Conservation (phyloP, 2,329 filamentous ascomycete species). For the Fusarium oxysporum region DNA sequence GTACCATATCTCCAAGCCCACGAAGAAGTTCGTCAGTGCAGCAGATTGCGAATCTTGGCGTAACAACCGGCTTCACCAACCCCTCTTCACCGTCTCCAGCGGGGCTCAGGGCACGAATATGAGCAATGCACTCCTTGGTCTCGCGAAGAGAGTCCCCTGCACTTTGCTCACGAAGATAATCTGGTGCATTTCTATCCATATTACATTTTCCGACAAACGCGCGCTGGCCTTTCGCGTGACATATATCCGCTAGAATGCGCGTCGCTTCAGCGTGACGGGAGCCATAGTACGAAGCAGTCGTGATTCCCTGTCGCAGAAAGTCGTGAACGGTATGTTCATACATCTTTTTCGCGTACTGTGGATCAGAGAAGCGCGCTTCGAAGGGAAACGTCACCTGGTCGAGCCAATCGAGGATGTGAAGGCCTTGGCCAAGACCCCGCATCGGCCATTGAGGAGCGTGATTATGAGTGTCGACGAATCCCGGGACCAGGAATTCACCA, state of each 20-base stretch:
- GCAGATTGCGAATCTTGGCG: slow-evolving; percentile 23
- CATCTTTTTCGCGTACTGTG: not conserved
- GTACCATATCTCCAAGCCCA: slow-evolving; percentile 10
- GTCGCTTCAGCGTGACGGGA: slow-evolving; percentile 20
- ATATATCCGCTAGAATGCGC: slow-evolving; percentile 11
- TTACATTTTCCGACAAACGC: slow-evolving; percentile 25
- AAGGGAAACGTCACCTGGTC: slow-evolving; percentile 69
- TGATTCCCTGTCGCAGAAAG: slow-evolving; percentile 16
- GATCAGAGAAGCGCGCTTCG: slow-evolving; percentile 13
- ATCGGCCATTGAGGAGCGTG: slow-evolving; percentile 71
- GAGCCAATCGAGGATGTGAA: slow-evolving; percentile 72
- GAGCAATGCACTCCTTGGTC: slow-evolving; percentile 11
- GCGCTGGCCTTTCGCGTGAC: slow-evolving; percentile 1
- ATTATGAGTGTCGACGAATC: slow-evolving; percentile 75
- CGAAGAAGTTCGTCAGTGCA: slow-evolving; percentile 17
- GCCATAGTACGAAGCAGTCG: slow-evolving; percentile 21
- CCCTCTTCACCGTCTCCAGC: not conserved
- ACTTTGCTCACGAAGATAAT: slow-evolving; percentile 3
- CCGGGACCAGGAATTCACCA: slow-evolving; percentile 56
- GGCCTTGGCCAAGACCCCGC: slow-evolving; percentile 61
- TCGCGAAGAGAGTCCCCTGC: slow-evolving; percentile 1
- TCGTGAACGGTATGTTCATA: slow-evolving; percentile 14
- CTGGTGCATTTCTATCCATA: slow-evolving; percentile 20
- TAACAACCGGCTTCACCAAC: slow-evolving; percentile 9
- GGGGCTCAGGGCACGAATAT: not conserved